Conservation (phyloP, 306 rosid species). For the Trifolium pratense region DNA sequence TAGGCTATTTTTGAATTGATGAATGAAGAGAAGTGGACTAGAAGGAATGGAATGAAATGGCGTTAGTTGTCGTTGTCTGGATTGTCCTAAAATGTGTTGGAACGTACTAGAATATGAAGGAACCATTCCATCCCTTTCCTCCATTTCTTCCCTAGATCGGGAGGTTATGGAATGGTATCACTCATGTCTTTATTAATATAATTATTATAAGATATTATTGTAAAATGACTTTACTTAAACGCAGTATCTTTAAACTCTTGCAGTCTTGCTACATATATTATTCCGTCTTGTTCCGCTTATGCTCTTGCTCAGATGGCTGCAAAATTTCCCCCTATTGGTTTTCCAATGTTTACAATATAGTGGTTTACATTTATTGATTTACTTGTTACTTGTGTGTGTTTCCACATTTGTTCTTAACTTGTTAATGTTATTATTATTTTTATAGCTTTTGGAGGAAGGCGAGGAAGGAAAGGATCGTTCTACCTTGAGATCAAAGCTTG, state of each 20-base stretch:
- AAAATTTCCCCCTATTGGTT: slow-evolving; percentile 16
- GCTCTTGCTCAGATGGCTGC: slow-evolving; percentile 22
- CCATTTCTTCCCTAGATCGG: background rate
- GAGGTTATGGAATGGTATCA: background rate
- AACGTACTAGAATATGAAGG: background rate
- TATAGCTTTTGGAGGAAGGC: slow-evolving; percentile 91
- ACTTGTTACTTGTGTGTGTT: slow-evolving; percentile 15
- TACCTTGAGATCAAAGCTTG: slow-evolving; percentile 95
- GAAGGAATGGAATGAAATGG: background rate
- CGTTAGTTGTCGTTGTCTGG: background rate
- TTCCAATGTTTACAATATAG: slow-evolving; percentile 25
- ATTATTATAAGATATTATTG: background rate
- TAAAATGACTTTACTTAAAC: background rate
- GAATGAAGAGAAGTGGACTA: background rate
- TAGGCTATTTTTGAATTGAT: slow-evolving; percentile 20
- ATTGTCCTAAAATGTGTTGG: slow-evolving; percentile 9
- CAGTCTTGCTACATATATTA: no score
- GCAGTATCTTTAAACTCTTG: no score
- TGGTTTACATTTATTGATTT: slow-evolving; percentile 15
- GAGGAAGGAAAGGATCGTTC: slow-evolving; percentile 93
- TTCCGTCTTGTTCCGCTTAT: background rate
- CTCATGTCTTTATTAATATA: background rate
- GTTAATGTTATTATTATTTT: slow-evolving; percentile 27
- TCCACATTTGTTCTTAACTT: slow-evolving; percentile 31
- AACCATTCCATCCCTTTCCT: background rate